Evolutionary conservation across 495 filamentous ascomycete species (phyloP), one percentile per base, ranked within the genome.

Genomic region (Ramalina intermedia): DNA sequence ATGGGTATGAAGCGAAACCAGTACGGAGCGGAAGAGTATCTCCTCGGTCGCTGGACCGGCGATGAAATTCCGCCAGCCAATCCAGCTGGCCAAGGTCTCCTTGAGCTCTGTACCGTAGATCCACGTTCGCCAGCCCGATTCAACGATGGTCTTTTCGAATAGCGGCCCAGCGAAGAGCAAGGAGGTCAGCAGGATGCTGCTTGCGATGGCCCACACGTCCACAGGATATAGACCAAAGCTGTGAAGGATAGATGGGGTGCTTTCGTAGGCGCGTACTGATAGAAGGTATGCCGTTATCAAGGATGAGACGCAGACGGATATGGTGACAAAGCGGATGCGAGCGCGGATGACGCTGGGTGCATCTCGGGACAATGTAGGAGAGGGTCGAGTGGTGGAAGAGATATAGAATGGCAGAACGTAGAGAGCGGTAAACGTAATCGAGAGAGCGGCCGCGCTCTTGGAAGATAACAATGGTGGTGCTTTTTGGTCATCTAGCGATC

Each of bases 361-460:
- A 75, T 96, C 90, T 49, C 91, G 81, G 46, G 84, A 83, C 17
- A 94, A 76, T 45, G 72, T 77, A n/a, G 77, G 74, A 1, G 86
- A 87, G 3, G 89, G 88, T 17, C 88, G 81, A 6, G 88, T 91
- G 26, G 75, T 69, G 6, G 76, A 56, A 20, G 80, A 91, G 53
- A 90, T 66, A 66, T 96, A 96, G 71, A 98, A 86, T 29, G 91
- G 88, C 29, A 85, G 66, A 64, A 96, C 86, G 69, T 96, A 98
- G 68, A 83, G 62, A 50, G 86, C 59, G 4, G 88, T 94, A 62
- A 90, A 86, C 48, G 80, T 61, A 47, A 88, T 73, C 50, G 75
- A 79, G 43, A 76, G 58, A n/a, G 65, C 43, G 46, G 64, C 68
- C 50, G 72, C 70, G 45, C 66, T 64, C 41, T 56, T 59, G 48